Evolutionary conservation across 202 grass and related monocot genomes (phyloP).

Genomic region (Panicum hallii): DNA sequence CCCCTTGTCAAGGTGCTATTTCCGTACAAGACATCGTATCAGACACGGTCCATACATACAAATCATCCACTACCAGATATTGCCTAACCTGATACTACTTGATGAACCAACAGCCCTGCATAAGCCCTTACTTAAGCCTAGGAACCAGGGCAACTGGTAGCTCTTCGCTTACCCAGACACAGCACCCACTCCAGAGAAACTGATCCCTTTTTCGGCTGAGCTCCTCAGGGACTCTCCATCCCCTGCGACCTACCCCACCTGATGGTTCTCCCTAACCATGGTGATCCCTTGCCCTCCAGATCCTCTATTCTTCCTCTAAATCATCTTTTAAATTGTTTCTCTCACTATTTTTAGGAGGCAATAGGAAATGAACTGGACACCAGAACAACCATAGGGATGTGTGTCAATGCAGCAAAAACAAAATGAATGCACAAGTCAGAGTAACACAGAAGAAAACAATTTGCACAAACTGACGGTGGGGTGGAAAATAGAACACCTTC

Average conservation of each 20-base stretch:
- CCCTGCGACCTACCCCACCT: not conserved
- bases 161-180: not conserved
- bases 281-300: not conserved
- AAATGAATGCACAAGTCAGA: not conserved
- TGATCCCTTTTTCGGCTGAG: not conserved
- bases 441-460: not conserved
- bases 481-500: not conserved
- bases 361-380: conserved; percentile 7
- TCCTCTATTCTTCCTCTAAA: not conserved
- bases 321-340: not conserved
- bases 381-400: not conserved
- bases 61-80: not conserved
- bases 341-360: not conserved
- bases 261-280: not conserved
- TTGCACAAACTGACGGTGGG: not conserved
- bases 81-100: not conserved
- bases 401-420: not conserved
- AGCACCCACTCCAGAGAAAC: not conserved
- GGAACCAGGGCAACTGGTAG: not conserved
- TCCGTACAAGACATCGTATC: not conserved
- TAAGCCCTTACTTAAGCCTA: not conserved
- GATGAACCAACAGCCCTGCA: too few species aligned
- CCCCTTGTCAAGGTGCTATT: not conserved
- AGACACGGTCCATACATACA: not conserved
- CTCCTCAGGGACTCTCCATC: not conserved